Conservation (phyloP, 2,329 filamentous ascomycete species). For the Ophiostoma ulmi region DNA sequence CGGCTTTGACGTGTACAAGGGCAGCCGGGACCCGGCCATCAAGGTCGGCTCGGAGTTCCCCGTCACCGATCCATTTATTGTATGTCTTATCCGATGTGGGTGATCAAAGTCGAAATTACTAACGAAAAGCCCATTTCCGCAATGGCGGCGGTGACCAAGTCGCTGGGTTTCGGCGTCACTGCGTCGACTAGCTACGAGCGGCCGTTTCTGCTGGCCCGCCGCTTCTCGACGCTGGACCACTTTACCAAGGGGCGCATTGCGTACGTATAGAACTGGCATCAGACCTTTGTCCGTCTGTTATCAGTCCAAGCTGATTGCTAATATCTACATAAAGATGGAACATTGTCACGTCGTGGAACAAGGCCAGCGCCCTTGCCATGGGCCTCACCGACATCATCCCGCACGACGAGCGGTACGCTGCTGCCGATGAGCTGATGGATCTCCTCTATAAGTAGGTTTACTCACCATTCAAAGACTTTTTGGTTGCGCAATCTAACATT, state of each 20-base stretch:
- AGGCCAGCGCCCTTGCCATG: conserved; percentile 24
- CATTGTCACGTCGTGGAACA: conserved; percentile 28
- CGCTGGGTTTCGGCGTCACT: conserved; percentile 20
- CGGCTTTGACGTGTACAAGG: conserved; percentile 25
- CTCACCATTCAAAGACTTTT: not conserved
- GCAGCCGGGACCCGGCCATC: conserved; percentile 17
- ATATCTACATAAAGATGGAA: conserved; percentile 24
- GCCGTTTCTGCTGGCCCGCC: conserved; percentile 22
- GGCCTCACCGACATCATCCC: conserved; percentile 24
- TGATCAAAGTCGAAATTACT: not conserved
- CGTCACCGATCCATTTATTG: conserved; percentile 18
- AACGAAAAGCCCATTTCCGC: conserved; percentile 19
- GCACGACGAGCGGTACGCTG: conserved; percentile 28
- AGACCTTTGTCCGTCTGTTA: too few relatives aligned
- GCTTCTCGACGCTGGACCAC: conserved; percentile 26
- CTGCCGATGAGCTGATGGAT: conserved; percentile 28
- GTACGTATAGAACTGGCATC: not conserved
- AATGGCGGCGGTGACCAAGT: conserved; percentile 25
- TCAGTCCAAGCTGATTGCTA: too few relatives aligned
- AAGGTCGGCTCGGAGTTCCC: conserved; percentile 16
- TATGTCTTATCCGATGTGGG: not conserved
- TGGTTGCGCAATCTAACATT: not conserved
- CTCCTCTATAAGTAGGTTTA: conserved; percentile 27
- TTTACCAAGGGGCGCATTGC: conserved; percentile 24
- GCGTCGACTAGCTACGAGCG: conserved; percentile 20